Percentiles rank a stretch among this genome's conserved stretches.
Evolutionary conservation across 148 eudicot genomes (phyloP).

Genomic region (Beta vulgaris): DNA sequence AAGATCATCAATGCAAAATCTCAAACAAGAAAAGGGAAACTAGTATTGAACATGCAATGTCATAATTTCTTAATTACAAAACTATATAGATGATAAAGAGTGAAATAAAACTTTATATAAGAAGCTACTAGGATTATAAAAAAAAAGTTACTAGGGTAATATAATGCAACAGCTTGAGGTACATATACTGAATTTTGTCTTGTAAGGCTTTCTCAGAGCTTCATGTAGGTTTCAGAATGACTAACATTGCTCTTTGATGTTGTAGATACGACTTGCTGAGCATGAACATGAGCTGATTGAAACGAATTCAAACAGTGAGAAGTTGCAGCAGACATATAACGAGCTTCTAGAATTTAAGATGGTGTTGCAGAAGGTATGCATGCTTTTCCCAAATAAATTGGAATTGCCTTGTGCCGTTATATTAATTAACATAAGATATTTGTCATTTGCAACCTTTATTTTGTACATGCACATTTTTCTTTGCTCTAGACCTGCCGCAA

Average conservation of each 20-base stretch:
- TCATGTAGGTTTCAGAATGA: slow-evolving; percentile 13
- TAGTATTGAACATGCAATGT: neutral
- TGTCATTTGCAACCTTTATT: neutral
- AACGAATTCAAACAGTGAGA: slow-evolving; percentile 87
- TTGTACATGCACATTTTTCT: neutral
- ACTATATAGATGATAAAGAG: too few species aligned
- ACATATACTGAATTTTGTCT: too few species aligned
- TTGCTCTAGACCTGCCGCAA: neutral
- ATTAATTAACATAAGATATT: neutral
- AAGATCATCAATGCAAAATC: neutral
- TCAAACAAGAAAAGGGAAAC: neutral
- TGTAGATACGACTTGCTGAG: slow-evolving; percentile 75
- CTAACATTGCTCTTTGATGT: slow-evolving; percentile 20
- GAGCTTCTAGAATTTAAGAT: slow-evolving; percentile 93
- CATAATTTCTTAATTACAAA: neutral
- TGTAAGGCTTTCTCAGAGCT: neutral
- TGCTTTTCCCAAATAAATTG: neutral
- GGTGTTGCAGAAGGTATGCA: slow-evolving; percentile 87
- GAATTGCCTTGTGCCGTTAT: neutral
- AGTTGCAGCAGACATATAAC: slow-evolving; percentile 69
- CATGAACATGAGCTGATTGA: slow-evolving; percentile 94
- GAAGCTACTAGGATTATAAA: neutral
- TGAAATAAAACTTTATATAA: too few species aligned
- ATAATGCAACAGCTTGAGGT: neutral
- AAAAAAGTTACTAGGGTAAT: neutral